These are phyloP conservation scores for Hymenoscyphus fraxineus DNA, from an alignment of 2,329 filamentous ascomycete genomes.

Conservation along the genomic window DNA sequence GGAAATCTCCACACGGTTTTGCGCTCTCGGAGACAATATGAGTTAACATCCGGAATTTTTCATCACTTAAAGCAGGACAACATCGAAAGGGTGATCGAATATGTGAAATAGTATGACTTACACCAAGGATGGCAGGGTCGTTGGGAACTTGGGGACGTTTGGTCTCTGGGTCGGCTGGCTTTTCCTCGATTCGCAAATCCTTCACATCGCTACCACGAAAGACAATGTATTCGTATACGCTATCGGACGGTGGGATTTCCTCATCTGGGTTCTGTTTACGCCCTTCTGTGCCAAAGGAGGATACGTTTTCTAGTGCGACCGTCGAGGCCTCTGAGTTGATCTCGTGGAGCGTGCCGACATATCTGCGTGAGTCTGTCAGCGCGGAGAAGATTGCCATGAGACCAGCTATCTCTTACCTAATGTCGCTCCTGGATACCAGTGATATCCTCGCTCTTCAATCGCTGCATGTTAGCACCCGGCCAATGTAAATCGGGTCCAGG, in stretches of 20 bases:
- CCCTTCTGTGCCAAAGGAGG: constrained; percentile 90
- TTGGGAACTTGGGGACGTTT: constrained; percentile 77
- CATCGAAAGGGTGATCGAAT: constrained; percentile 15
- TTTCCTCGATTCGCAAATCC: constrained; percentile 89
- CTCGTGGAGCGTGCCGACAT: constrained; percentile 92
- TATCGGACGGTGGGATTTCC: constrained; percentile 78
- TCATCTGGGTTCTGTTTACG: constrained; percentile 74
- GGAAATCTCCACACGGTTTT: constrained; percentile 94
- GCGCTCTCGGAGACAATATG: constrained; percentile 85
- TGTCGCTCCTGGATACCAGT: constrained; percentile 95
- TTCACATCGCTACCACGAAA: constrained; percentile 98
- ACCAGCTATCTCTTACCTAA: constrained; percentile 62
- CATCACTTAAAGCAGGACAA: constrained; percentile 61
- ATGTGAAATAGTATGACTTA: constrained; percentile 55
- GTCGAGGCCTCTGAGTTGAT: constrained; percentile 98
- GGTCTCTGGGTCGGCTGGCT: constrained; percentile 68
- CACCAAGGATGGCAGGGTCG: constrained; percentile 93
- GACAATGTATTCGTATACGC: constrained; percentile 97
- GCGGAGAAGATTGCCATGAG: not conserved
- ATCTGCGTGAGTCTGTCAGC: constrained; percentile 53
- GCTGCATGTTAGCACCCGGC: constrained; percentile 24
- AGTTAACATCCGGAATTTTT: constrained; percentile 97
- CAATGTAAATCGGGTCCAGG: constrained; percentile 8
- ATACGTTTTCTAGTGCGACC: constrained; percentile 94
- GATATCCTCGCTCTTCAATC: constrained; percentile 78